Base-by-base conservation (phyloP, 441 rosid genomes). In the Syzygium malaccense region DNA sequence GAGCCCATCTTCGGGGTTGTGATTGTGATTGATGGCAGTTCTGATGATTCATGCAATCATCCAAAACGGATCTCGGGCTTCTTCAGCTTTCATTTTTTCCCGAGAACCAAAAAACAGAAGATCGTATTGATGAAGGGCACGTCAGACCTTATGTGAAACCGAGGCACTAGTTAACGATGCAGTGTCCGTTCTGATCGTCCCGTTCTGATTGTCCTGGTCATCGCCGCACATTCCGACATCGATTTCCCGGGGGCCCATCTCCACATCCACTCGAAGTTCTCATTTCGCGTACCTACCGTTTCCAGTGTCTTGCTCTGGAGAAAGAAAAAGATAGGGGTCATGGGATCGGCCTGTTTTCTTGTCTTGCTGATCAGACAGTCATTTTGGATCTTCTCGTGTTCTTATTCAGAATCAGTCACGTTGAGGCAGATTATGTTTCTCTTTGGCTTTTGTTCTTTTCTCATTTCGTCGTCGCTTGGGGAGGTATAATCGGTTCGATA, bases 261-360 rank as follows among this genome's bases (percentile, higher is more conserved):
- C 62, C 28, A 8, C 62, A 23, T 57, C 28, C 28, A 71, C 17
- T 12, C 14, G 25, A 37, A 37, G 80, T 71, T 71, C 80, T 71
- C 9, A 37, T 6, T 71, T 71, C n/a, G 85, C 57, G 87, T 14
- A 71, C 57, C 89, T 86, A 91, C 87, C 90, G 84, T 86, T 86
- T 91, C 85, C 20, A 7, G 87, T 86, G 87, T 86, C 91, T 90
- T 88, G 64, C 56, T 75, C 68, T 10, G 60, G 51, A 60, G 87
- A 26, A 86, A 85, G 58, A 55, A 17, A 56, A 71, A 41, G 48
- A 45, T 45, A 7, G 48, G 84, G 55, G 25, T 8, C 25, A 4
- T 32, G 48, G 48, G 80, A 68, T 20, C 7, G 48, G 49, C 37
- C 20, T 32, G 78, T 11, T 68, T 68, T 68, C 80, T 33, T 41